Base-by-base conservation (phyloP, 805 yeast genomes). In the Cyberlindnera suaveolens region DNA sequence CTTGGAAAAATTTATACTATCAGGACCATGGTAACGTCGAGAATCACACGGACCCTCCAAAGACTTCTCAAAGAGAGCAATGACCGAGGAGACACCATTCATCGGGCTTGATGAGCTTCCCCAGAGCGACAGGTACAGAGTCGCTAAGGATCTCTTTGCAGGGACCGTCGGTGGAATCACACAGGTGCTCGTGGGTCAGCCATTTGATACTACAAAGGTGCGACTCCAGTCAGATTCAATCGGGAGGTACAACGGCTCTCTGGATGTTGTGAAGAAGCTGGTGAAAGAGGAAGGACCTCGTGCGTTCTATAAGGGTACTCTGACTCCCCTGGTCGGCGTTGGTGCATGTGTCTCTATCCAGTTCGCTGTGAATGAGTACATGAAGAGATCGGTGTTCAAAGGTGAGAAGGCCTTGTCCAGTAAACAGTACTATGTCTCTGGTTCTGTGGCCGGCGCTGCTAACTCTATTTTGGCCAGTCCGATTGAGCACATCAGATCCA, bases 301-400 rank as follows among this genome's bases (percentile, higher is more conserved):
- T 31, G 99, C 95, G 0, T 87, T 93, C 58, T 93, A 93, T 63
- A 82, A 95, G 64, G 99, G 99, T 31, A 89, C 96, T 1, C 57
- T 89, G 53, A 90, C 97, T 1, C 99, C 99, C 17, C 71, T 93
- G 53, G 63, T 91, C 31, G 99, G 99, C 11, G 87, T 91, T n/a
- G 99, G 99, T 40, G 96, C 96, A 0, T 90, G 97, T 71, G 97
- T 93, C 11, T 86, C 96, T 8, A 85, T 91, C 34, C 99, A 93
- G 65, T 93, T 93, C 60, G 93, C 96, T 37, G 95, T 88, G 31
- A 90, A 90, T 58, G 98, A 93, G 63, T 83, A 74, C 57, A 88
- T 91, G 96, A 93, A 93, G 66, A 73, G 97, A 56, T 67, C 72
- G 47, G 89, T 85, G 58, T 63, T 59, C 36, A 68, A 67, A 40